Conservation (phyloP, 1,284 basidiomycete species). For the Wolfiporia cocos region DNA sequence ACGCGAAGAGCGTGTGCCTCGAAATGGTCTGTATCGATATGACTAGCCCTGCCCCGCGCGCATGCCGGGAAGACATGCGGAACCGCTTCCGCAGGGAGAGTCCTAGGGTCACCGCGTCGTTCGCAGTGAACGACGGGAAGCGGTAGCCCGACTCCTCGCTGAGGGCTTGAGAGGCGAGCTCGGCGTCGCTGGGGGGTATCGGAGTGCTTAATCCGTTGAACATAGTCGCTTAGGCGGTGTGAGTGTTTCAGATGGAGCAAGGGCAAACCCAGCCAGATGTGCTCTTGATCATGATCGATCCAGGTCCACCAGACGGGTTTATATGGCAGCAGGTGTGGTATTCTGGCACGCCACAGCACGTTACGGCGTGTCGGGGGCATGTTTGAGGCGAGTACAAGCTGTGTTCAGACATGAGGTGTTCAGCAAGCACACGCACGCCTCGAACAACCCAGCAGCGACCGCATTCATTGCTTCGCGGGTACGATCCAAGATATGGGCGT, state of each 20-base stretch:
- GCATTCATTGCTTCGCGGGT: too few species aligned
- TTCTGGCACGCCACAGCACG: too few species aligned
- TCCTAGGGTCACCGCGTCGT: conserved; percentile 74
- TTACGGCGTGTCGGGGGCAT: too few species aligned
- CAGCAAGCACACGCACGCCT: too few species aligned
- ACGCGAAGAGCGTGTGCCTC: conserved; percentile 73
- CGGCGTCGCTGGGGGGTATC: conserved; percentile 60
- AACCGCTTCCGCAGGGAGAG: conserved; percentile 77
- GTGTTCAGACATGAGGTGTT: too few species aligned
- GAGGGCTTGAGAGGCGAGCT: conserved; percentile 64
- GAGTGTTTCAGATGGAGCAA: neutral
- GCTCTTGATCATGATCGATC: too few species aligned
- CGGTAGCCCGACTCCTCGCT: conserved; percentile 62
- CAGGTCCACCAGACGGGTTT: too few species aligned
- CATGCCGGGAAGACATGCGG: conserved; percentile 61
- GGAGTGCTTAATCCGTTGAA: conserved; percentile 50
- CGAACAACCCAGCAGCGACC: too few species aligned
- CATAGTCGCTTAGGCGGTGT: conserved; percentile 22
- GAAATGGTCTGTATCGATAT: conserved; percentile 72
- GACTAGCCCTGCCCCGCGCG: conserved; percentile 72
- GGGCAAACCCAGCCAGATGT: too few species aligned
- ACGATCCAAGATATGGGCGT: too few species aligned
- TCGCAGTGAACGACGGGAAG: conserved; percentile 66
- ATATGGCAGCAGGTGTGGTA: too few species aligned
- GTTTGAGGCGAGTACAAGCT: too few species aligned